Base-by-base conservation (phyloP, 441 rosid genomes). In the Populus hybrid region DNA sequence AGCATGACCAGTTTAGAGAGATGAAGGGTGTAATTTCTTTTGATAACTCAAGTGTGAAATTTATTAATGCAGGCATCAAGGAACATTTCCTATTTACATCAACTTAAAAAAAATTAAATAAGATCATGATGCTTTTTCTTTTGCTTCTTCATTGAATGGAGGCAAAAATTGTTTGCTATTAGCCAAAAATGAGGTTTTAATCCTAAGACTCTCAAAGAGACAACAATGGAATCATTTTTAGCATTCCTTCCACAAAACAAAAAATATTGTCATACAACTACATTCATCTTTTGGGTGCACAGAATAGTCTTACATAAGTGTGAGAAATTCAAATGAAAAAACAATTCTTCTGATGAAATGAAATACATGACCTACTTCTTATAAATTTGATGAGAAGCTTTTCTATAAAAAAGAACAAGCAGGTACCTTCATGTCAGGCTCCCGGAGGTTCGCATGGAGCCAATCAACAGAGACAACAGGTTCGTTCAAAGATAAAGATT, bases 391-490 rank as follows among this genome's bases (percentile, higher is more conserved):
- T 21, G 21, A 78, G 50, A 59, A 72, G 23, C 10, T 26, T 64
- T 20, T 50, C 24, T 7, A 64, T 9, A 40, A 42, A 42, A 23
- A 71, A 59, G 72, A 64, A 35, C 75, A 42, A 36, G 35, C 3
- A 74, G 18, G 35, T 83, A 92, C 99, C 97, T 96, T 96, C 81
- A 93, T 10, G 79, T 87, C 89, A 80, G 97, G 83, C 67, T 83
- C 89, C 81, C 78, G 83, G 59, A 91, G 95, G 84, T 94, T 93
- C 14, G 95, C 74, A 73, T 92, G 90, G 72, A 96, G 98, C 99
- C 99, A 93, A 85, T 93, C 98, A 74, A 88, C 97, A 68, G 98
- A 94, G 78, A 93, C 92, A 77, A 93, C 92, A 33, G 98, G 93
- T 56, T 90, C 95, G 69, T 71, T 83, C 63, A 88, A 80, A 69